Evolutionary conservation across 2,329 filamentous ascomycete genomes (phyloP), one percentile per base, ranked within the genome.

Genomic region (Graphilbum sp.): DNA sequence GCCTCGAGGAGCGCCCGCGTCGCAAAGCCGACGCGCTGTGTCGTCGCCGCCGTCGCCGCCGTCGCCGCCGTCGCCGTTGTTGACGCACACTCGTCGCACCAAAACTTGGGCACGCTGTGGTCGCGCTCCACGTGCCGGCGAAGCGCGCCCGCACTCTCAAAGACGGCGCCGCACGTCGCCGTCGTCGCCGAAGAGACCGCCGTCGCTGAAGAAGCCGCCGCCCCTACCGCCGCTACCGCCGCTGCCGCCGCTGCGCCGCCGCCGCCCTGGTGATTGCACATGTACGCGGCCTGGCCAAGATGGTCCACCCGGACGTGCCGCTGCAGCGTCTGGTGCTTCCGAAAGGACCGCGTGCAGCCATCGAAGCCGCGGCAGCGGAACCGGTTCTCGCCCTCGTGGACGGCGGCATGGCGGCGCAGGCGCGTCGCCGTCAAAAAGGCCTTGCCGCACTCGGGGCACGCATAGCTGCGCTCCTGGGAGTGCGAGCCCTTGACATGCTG

Each of bases 401-500:
- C 75, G n/a, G 75, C 71, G 36, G 78, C 64, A 53, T 95, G 87
- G 29, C 83, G 69, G 42, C 79, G 72, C 16, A 95, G 67, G 34
- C 83, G 68, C 10, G 82, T 85, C 2, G 77, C 76, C 0, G 83
- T 93, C 36, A 83, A 69, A 52, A 95, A 95, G 25, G 69, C 75
- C 62, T 88, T 90, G 36, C 66, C 74, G 52, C 88, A 95, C 49
- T 74, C 74, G n/a, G 68, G 62, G 59, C 87, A 95, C 20, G 69
- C 56, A 54, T 85, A 79, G 34, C 75, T 69, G 41, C 79, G 69
- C 46, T 84, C 69, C 39, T 74, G 64, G 8, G 72, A 79, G 54
- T 95, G 88, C 11, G 79, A 77, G 39, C 80, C 81, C 53, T 87
- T 86, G 51, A 92, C 60, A 54, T 96, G 88, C 46, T 86, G 79